phyloP scores from a whole-genome alignment of 1,284 basidiomycete species.

The Trichosporon asahii region DNA sequence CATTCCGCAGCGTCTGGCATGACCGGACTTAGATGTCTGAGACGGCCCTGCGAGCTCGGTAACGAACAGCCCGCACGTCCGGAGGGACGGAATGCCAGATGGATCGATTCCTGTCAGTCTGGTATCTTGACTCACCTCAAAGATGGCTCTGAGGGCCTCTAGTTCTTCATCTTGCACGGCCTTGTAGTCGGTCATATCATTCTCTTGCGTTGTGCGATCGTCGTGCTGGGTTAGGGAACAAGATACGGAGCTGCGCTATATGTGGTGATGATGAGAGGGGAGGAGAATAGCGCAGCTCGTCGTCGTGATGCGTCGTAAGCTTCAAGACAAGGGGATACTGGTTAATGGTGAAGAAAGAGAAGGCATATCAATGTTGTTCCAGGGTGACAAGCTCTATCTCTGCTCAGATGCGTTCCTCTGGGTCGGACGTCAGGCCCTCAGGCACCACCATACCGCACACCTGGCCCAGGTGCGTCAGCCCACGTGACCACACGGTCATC shows the following conservation, averaged over 20 bases:
- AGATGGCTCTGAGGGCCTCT: conserved; percentile 46
- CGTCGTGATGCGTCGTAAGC: neutral
- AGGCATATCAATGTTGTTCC: conserved; percentile 5
- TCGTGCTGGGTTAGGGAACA: neutral
- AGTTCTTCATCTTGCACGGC: conserved; percentile 48
- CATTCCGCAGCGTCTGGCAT: neutral
- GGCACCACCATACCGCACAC: neutral
- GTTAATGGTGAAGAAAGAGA: neutral
- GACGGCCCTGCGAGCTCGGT: neutral
- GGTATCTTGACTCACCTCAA: conserved; percentile 27
- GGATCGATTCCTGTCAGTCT: neutral
- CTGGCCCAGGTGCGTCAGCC: neutral
- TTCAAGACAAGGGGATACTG: neutral
- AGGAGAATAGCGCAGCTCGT: conserved; percentile 8
- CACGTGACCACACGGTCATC: neutral
- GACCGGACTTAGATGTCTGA: neutral
- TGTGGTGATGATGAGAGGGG: neutral
- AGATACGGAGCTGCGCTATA: conserved; percentile 4
- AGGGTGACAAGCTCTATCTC: conserved; percentile 2
- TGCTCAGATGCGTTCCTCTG: neutral
- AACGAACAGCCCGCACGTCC: neutral
- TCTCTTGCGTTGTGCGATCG: neutral
- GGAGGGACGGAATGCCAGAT: neutral
- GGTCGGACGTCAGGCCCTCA: neutral
- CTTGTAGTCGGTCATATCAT: conserved; percentile 25